Evolutionary conservation across 805 yeast species (phyloP), one percentile per base, ranked within the genome.

Genomic region (Metschnikowia rubicola): DNA sequence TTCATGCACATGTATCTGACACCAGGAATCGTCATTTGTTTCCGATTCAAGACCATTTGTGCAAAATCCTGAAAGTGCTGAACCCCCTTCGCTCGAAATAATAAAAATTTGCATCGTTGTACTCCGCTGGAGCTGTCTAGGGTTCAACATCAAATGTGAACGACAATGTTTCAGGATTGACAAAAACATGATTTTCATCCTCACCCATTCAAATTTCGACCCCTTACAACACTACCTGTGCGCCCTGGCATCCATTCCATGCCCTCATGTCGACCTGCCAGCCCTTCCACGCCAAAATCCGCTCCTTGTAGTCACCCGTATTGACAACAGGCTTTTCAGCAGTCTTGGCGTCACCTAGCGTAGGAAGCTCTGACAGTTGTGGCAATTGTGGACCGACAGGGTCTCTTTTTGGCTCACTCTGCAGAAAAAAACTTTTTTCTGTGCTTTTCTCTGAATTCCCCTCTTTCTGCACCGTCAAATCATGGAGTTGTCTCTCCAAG

Each of bases 201-300:
- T 15, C 17, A 28, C 1, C 28, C 28, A 10, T 13, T 38, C 28
- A 30, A 8, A 30, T 17, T 15, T 7, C 38, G 29, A 35, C 10
- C 11, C 19, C 34, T 32, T 19, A 46, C n/a, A 70, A 38, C 5
- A 62, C 61, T 4, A 68, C 61, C 48, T 63, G 66, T 34, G 65
- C 63, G n/a, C 62, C 55, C 32, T 77, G 89, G 13, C 80, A 71
- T 43, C 83, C 78, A 60, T 85, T 76, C 97, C 97, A 91, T 11
- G 63, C 57, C 26, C 88, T 76, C 95, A 91, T 87, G 59, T 91
- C 96, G 3, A 89, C 77, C 59, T 85, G 88, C 90, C 91, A 91
- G 41, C 80, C 82, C 54, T 81, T 83, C 95, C 95, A 91, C 54
- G 80, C 81, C 60, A 75, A 71, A 54, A 91, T 66, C 38, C 77